These are phyloP conservation scores for Mariannaea elegans DNA, from an alignment of 2,329 filamentous ascomycete species.

Conservation along the genomic window DNA sequence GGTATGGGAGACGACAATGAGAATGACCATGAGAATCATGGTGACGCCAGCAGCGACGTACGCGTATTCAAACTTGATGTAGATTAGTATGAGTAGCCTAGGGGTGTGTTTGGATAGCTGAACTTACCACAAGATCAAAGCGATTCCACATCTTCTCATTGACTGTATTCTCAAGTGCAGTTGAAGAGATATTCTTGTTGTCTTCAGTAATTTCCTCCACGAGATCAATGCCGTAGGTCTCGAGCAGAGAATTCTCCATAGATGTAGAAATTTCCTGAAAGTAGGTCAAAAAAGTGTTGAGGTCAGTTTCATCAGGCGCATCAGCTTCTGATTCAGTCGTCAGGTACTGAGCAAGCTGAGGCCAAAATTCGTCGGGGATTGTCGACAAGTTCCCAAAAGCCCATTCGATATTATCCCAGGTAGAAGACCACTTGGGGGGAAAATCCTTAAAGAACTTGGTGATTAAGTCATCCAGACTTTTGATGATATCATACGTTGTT, in stretches of 20 bases:
- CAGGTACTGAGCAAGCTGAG: constrained; percentile 17
- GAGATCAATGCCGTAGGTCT: constrained; percentile 45
- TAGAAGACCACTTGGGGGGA: constrained; percentile 36
- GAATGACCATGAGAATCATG: constrained; percentile 44
- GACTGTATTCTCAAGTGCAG: constrained; percentile 35
- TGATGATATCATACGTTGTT: constrained; percentile 31
- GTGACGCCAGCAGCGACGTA: constrained; percentile 46
- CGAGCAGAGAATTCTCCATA: constrained; percentile 43
- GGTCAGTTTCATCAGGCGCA: constrained; percentile 8
- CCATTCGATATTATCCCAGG: constrained; percentile 27
- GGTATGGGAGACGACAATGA: constrained; percentile 43
- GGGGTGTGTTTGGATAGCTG: not conserved
- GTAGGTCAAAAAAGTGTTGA: constrained; percentile 11
- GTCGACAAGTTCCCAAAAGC: constrained; percentile 41
- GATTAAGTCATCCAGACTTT: constrained; percentile 27
- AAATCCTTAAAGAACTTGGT: constrained; percentile 40
- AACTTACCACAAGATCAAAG: constrained; percentile 45
- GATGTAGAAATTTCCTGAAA: constrained; percentile 26
- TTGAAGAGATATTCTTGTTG: constrained; percentile 26
- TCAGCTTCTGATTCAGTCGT: constrained; percentile 15
- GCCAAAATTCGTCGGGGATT: constrained; percentile 43
- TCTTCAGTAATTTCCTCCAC: constrained; percentile 32
- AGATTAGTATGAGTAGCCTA: not conserved
- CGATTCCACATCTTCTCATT: constrained; percentile 34
- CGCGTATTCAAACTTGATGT: constrained; percentile 45